Evolutionary conservation across 768 basidiomycete genomes (phyloP).

Genomic region (Tubosaeta sp.): DNA sequence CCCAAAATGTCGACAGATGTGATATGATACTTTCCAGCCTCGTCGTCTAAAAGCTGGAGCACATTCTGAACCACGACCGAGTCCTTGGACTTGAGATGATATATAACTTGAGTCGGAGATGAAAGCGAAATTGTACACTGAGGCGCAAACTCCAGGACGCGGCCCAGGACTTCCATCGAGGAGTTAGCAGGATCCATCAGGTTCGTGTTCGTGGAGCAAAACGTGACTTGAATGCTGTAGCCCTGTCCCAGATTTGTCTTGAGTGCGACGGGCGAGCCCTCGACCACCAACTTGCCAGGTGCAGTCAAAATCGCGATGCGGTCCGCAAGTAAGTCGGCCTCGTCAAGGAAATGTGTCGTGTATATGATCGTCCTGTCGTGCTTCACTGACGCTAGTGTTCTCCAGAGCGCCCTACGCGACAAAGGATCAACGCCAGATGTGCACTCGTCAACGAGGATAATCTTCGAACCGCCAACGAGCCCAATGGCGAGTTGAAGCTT

Average conservation of each 20-base stretch:
- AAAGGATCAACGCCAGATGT: constrained; percentile 82
- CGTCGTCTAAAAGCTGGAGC: constrained; percentile 49
- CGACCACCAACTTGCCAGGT: constrained; percentile 70
- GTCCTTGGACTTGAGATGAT: constrained; percentile 62
- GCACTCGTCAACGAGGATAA: constrained; percentile 61
- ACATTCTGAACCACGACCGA: constrained; percentile 49
- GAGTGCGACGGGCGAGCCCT: constrained; percentile 69
- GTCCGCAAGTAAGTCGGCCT: constrained; percentile 76
- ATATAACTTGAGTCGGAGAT: constrained; percentile 43
- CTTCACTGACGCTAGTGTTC: constrained; percentile 62
- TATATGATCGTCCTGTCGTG: constrained; percentile 67
- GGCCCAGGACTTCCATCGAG: constrained; percentile 34
- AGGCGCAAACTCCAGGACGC: constrained; percentile 45
- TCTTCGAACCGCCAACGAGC: constrained; percentile 68
- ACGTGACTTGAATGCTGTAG: constrained; percentile 58
- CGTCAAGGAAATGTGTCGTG: constrained; percentile 80
- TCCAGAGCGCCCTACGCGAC: constrained; percentile 74
- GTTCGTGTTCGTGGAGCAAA: constrained; percentile 32
- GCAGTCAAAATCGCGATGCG: constrained; percentile 71
- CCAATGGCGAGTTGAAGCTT: constrained; percentile 83
- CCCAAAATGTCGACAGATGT: constrained; percentile 63
- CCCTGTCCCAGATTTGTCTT: constrained; percentile 71
- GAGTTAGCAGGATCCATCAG: constrained; percentile 16
- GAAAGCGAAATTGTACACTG: constrained; percentile 38
- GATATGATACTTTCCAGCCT: constrained; percentile 37